Evolutionary conservation across 495 filamentous ascomycete genomes (phyloP).

Genomic region (Neurospora sp.): DNA sequence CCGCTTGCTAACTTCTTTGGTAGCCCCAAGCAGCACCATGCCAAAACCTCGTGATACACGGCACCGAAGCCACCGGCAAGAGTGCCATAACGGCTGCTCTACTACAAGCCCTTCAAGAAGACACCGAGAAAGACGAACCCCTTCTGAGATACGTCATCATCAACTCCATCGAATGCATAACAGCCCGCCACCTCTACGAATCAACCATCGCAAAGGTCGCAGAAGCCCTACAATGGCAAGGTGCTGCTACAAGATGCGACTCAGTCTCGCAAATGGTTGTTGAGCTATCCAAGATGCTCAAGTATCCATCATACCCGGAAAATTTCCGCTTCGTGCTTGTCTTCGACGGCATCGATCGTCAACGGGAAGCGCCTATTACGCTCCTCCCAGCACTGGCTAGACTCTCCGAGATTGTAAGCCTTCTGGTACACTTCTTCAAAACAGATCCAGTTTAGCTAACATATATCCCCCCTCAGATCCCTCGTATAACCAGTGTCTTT

Average conservation of each 20-base stretch:
- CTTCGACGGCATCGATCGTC: constrained; percentile 83
- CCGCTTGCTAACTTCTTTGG: background rate
- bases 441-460: background rate
- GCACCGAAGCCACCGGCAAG: constrained; percentile 90
- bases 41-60: constrained; percentile 64
- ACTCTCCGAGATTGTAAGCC: constrained; percentile 24
- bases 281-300: constrained; percentile 51
- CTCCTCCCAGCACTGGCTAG: constrained; percentile 56
- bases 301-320: constrained; percentile 28
- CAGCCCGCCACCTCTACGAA: constrained; percentile 77
- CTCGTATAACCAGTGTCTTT: constrained; percentile 66
- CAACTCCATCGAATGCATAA: constrained; percentile 78
- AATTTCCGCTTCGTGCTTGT: constrained; percentile 60
- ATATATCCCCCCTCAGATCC: constrained; percentile 49
- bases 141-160: constrained; percentile 57
- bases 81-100: constrained; percentile 55
- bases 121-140: constrained; percentile 1
- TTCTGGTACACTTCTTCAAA: background rate
- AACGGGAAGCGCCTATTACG: constrained; percentile 70
- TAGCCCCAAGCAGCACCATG: constrained; percentile 36
- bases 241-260: constrained; percentile 53
- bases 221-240: constrained; percentile 38
- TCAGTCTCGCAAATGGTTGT: constrained; percentile 63
- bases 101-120: constrained; percentile 28
- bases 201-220: constrained; percentile 45